Conservation (phyloP, 192 early-diverging fungal species). For the Entomortierella chlamydospora region DNA sequence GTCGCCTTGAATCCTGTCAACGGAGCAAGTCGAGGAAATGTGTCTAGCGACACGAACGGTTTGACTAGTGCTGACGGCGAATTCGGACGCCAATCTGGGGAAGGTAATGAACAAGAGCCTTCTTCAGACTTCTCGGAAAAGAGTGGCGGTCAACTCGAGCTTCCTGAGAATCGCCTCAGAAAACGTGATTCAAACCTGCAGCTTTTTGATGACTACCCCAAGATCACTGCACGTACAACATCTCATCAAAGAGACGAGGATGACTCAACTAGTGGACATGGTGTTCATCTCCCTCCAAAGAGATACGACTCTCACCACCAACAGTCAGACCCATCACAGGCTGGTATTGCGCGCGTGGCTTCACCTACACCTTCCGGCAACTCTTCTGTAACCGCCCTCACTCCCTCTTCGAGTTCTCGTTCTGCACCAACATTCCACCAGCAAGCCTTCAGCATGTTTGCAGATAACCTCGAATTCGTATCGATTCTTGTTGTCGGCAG, state of each 20-base stretch:
- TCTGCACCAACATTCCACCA: constrained; percentile 25
- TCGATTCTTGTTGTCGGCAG: constrained; percentile 61
- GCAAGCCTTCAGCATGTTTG: constrained; percentile 46
- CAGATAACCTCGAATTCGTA: constrained; percentile 44
- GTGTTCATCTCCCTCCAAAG: constrained; percentile 12
- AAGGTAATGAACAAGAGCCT: constrained; percentile 8
- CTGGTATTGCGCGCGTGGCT: constrained; percentile 9
- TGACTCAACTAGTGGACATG: constrained; percentile 18
- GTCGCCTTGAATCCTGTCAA: constrained; percentile 15
- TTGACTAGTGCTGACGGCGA: neutral
- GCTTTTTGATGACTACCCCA: constrained; percentile 36
- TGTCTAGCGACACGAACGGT: constrained; percentile 1
- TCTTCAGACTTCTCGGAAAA: constrained; percentile 15
- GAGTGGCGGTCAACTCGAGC: constrained; percentile 30
- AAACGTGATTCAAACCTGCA: constrained; percentile 39
- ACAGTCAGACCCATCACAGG: neutral
- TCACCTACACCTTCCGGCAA: constrained; percentile 50
- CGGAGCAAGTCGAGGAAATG: neutral
- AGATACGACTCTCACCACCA: constrained; percentile 38
- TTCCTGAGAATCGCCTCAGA: constrained; percentile 21
- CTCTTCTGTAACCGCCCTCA: constrained; percentile 28
- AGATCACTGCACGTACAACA: constrained; percentile 27
- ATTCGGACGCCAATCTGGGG: constrained; percentile 10
- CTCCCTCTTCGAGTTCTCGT: constrained; percentile 17
- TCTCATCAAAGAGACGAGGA: constrained; percentile 39